Conservation (phyloP, 108 stramenopile species). For the Pseudonitzschia multiseries region DNA sequence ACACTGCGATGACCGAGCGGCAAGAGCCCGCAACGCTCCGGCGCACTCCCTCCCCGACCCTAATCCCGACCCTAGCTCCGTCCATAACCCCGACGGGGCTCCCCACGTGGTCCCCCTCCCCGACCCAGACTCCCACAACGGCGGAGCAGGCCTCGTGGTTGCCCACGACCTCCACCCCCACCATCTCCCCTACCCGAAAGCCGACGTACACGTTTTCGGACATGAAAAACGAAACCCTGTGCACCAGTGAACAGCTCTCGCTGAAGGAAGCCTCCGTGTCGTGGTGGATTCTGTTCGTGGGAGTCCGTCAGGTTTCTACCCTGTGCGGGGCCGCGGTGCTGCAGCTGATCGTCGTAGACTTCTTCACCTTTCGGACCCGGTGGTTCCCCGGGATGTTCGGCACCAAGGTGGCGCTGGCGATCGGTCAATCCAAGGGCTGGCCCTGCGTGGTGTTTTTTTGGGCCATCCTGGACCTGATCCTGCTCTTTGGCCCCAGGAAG, state of each 20-base stretch:
- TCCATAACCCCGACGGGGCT: not conserved
- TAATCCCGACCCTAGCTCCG: not conserved
- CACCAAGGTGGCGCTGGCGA: conserved; percentile 29
- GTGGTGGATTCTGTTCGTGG: conserved; percentile 39
- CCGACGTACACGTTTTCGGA: conserved; percentile 6
- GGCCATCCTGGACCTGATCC: conserved; percentile 36
- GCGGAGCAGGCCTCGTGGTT: not conserved
- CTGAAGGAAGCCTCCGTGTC: conserved; percentile 25
- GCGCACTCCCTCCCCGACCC: not conserved
- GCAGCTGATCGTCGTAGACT: conserved; percentile 43
- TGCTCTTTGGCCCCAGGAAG: conserved; percentile 30
- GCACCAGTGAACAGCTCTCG: not conserved
- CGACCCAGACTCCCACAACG: not conserved
- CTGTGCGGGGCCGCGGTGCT: conserved; percentile 24
- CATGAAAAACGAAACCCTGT: not conserved
- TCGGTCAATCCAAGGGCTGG: conserved; percentile 54
- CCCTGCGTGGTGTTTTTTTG: conserved; percentile 44
- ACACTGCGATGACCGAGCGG: not conserved
- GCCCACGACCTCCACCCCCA: not conserved
- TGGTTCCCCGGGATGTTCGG: conserved; percentile 21
- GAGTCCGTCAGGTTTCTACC: conserved; percentile 37
- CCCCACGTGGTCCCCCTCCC: not conserved
- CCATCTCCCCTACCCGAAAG: not conserved
- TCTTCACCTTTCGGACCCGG: conserved; percentile 32
- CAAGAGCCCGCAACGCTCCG: not conserved